These are phyloP conservation scores for Lachancea quebecensis DNA, from an alignment of 805 yeast genomes.

Conservation along the genomic window DNA sequence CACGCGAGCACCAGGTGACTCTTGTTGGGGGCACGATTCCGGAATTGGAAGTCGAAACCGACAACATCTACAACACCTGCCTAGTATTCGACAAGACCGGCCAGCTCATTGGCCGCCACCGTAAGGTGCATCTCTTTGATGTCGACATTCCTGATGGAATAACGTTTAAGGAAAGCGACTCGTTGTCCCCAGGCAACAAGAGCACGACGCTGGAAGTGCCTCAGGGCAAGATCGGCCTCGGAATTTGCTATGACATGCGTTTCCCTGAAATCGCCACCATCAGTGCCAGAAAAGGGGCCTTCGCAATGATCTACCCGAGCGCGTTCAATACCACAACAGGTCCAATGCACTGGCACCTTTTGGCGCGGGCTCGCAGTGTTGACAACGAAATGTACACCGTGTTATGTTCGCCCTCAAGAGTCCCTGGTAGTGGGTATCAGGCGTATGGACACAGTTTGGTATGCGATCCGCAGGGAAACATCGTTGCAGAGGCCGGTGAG, in stretches of 20 bases:
- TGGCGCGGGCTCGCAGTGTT: constrained; percentile 67
- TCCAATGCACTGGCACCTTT: constrained; percentile 74
- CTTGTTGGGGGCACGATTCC: constrained; percentile 93
- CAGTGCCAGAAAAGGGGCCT: constrained; percentile 61
- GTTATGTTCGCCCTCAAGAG: constrained; percentile 85
- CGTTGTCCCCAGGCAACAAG: constrained; percentile 71
- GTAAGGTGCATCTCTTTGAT: constrained; percentile 88
- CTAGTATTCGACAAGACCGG: constrained; percentile 69
- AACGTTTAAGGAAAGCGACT: constrained; percentile 73
- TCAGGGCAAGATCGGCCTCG: constrained; percentile 59
- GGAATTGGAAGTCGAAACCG: constrained; percentile 52
- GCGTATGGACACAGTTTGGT: constrained; percentile 64
- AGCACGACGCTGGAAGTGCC: constrained; percentile 52
- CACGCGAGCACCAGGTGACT: constrained; percentile 54
- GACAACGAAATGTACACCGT: constrained; percentile 70
- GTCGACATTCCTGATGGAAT: constrained; percentile 89
- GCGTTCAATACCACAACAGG: constrained; percentile 84
- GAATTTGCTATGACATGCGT: constrained; percentile 77
- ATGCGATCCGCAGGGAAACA: constrained; percentile 55
- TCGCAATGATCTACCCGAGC: constrained; percentile 76
- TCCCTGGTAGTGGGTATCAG: constrained; percentile 49
- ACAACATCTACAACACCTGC: constrained; percentile 63
- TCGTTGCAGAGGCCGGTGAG: constrained; percentile 68
- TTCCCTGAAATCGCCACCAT: constrained; percentile 71
- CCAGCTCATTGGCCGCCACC: constrained; percentile 73